Percentiles rank a stretch among this genome's conserved stretches.
phyloP scores from a whole-genome alignment of 768 basidiomycete species.

The Cystobasidium ongulense region DNA sequence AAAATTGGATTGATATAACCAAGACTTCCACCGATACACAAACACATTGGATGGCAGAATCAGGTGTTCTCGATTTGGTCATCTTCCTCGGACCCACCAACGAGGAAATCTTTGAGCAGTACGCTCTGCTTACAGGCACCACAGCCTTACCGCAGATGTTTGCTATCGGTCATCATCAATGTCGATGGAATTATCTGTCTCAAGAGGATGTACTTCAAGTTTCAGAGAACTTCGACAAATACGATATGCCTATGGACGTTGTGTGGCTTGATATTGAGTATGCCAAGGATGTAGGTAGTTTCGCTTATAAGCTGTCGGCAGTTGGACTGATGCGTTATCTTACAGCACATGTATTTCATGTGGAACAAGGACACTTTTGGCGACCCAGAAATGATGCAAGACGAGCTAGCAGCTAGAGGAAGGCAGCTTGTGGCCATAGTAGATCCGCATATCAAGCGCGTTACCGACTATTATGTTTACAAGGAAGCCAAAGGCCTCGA shows the following conservation, averaged over 20 bases:
- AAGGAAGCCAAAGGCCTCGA: constrained; percentile 71
- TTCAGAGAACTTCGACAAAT: constrained; percentile 80
- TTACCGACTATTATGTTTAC: constrained; percentile 69
- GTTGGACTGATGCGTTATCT: not conserved
- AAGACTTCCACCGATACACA: constrained; percentile 59
- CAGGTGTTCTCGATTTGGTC: constrained; percentile 89
- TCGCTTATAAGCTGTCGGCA: not conserved
- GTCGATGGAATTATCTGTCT: constrained; percentile 94
- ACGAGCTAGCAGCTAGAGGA: constrained; percentile 71
- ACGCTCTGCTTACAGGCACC: constrained; percentile 72
- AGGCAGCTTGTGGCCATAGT: constrained; percentile 96
- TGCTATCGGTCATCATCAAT: constrained; percentile 92
- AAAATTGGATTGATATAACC: constrained; percentile 88
- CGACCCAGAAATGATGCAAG: constrained; percentile 85
- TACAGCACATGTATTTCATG: constrained; percentile 79
- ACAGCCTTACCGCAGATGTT: constrained; percentile 82
- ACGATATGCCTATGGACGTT: constrained; percentile 88
- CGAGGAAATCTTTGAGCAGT: constrained; percentile 72
- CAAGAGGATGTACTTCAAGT: constrained; percentile 78
- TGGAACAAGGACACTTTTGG: constrained; percentile 92
- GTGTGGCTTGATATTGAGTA: constrained; percentile 98
- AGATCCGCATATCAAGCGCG: constrained; percentile 90
- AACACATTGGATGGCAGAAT: constrained; percentile 97
- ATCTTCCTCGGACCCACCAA: constrained; percentile 85
- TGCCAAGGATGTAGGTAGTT: constrained; percentile 54